Evolutionary conservation across 192 early-diverging fungal species (phyloP).

Genomic region (Entophlyctis helioformis): DNA sequence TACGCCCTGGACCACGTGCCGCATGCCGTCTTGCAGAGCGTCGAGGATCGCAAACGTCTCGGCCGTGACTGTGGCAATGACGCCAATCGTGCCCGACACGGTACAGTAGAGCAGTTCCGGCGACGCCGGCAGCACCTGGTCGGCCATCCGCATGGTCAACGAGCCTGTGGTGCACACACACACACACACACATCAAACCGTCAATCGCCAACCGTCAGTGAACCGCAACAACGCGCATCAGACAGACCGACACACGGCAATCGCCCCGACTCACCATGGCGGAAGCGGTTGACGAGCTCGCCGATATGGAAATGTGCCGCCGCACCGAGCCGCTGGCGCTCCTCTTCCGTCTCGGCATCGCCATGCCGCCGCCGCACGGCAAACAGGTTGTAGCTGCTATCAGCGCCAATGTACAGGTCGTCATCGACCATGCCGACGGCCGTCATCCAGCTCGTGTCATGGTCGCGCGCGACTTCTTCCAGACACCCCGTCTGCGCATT

Average conservation of each 20-base stretch:
- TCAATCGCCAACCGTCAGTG: not conserved
- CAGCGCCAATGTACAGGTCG: slow-evolving; percentile 47
- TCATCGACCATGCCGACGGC: slow-evolving; percentile 46
- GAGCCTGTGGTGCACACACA: slow-evolving; percentile 38
- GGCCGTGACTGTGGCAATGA: slow-evolving; percentile 54
- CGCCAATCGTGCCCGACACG: slow-evolving; percentile 67
- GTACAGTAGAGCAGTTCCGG: slow-evolving; percentile 60
- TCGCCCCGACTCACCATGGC: slow-evolving; percentile 39
- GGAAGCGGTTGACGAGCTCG: slow-evolving; percentile 67
- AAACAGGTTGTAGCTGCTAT: slow-evolving; percentile 48
- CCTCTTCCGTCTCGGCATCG: slow-evolving; percentile 37
- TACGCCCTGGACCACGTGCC: slow-evolving; percentile 32
- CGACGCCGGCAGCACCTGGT: slow-evolving; percentile 37
- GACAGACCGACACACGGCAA: not conserved
- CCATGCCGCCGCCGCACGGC: slow-evolving; percentile 36
- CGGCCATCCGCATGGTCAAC: slow-evolving; percentile 60
- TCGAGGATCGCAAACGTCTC: slow-evolving; percentile 39
- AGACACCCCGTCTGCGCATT: slow-evolving; percentile 21
- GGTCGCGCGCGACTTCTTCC: slow-evolving; percentile 47
- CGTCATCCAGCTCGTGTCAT: slow-evolving; percentile 49
- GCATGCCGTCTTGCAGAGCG: slow-evolving; percentile 56
- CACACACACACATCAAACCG: not conserved
- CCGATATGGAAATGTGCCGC: slow-evolving; percentile 69
- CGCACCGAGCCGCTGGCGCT: slow-evolving; percentile 36
- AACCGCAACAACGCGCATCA: not conserved